phyloP scores from a whole-genome alignment of 495 filamentous ascomycete species.

The Trichoderma virens region DNA sequence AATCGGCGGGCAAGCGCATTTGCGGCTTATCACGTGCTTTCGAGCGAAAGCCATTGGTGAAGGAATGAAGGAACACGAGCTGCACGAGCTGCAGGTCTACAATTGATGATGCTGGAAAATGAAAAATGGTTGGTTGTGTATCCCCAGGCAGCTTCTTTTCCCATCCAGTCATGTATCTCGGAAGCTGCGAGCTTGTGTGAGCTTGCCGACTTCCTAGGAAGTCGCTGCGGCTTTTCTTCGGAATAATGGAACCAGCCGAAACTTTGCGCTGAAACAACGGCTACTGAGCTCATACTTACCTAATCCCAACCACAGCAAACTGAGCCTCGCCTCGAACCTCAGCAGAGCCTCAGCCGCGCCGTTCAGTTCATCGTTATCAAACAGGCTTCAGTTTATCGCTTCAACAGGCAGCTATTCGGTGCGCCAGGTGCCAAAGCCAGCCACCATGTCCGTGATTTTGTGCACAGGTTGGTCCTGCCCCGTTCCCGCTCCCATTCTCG shows the following conservation, averaged over 20 bases:
- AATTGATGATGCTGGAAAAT: background rate
- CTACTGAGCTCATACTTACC: too few species aligned
- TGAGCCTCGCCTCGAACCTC: too few species aligned
- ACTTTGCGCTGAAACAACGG: background rate
- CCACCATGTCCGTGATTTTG: constrained; percentile 74
- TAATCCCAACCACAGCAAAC: too few species aligned
- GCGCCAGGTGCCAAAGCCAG: background rate
- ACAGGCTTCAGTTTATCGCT: background rate
- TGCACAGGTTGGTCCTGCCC: constrained; percentile 59
- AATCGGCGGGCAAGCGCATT: background rate
- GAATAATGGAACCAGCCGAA: too few species aligned
- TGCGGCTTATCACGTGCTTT: background rate
- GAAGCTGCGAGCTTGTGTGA: too few species aligned
- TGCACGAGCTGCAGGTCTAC: background rate
- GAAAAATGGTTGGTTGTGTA: background rate
- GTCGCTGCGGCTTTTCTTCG: too few species aligned
- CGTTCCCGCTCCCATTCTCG: background rate
- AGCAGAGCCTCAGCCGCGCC: background rate
- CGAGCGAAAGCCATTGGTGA: background rate
- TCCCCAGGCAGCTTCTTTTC: background rate
- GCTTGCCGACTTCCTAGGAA: too few species aligned
- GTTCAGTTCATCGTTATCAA: background rate
- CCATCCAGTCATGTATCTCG: background rate
- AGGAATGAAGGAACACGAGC: background rate
- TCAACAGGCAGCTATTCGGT: background rate